Conservation (phyloP, 345 rosid species). For the Dipteronia sinensis region DNA sequence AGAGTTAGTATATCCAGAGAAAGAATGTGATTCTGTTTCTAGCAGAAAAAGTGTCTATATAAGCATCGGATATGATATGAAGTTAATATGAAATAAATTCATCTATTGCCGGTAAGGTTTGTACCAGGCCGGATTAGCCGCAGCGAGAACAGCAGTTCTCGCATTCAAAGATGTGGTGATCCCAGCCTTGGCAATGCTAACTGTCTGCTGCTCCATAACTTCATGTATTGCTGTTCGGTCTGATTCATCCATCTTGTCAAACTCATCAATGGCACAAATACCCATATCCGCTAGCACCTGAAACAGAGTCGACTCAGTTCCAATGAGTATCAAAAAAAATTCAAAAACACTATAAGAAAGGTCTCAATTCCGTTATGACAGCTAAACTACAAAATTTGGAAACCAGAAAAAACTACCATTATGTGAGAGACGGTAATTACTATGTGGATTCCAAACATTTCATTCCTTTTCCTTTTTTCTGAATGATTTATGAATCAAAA, state of each 20-base stretch:
- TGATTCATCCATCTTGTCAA: constrained; percentile 99
- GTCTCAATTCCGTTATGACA: neutral
- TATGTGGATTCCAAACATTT: neutral
- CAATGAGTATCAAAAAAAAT: constrained; percentile 16
- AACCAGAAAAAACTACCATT: neutral
- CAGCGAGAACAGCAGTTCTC: constrained; percentile 97
- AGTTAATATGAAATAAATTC: constrained; percentile 8
- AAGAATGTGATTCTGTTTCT: neutral
- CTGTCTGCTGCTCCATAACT: constrained; percentile 99
- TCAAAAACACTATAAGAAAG: constrained; percentile 13
- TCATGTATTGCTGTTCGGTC: constrained; percentile 99
- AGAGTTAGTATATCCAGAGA: constrained; percentile 5
- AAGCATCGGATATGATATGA: neutral
- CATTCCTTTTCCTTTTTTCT: neutral
- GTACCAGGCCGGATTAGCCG: constrained; percentile 99
- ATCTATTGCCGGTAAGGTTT: constrained; percentile 8
- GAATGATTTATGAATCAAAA: constrained; percentile 7
- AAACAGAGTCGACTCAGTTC: constrained; percentile 25
- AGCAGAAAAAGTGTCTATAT: neutral
- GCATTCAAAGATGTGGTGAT: constrained; percentile 96
- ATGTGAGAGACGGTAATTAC: neutral
- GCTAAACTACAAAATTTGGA: constrained; percentile 2
- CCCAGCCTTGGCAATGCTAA: constrained; percentile 99
- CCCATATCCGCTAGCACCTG: constrained; percentile 99
- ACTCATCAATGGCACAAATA: constrained; percentile 98